These are phyloP conservation scores for Teratosphaeria epicoccoides DNA, from an alignment of 2,329 filamentous ascomycete species.

Conservation along the genomic window DNA sequence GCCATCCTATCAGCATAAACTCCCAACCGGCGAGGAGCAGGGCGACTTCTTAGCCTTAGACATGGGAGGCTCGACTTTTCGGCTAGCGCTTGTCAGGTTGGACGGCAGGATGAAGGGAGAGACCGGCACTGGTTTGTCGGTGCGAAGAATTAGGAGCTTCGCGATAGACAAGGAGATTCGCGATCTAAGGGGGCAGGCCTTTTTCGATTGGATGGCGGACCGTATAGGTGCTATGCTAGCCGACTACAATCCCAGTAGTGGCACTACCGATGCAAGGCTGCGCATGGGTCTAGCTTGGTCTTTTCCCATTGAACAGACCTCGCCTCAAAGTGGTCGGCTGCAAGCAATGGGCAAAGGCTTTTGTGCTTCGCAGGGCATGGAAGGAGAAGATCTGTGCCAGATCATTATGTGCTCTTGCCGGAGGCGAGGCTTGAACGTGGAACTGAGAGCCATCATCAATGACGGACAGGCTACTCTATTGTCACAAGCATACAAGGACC, in stretches of 20 bases:
- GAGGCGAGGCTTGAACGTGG: constrained; percentile 44
- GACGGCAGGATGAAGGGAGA: constrained; percentile 28
- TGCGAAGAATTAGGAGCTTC: constrained; percentile 44
- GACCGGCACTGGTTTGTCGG: constrained; percentile 37
- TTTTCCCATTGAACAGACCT: constrained; percentile 56
- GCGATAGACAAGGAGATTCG: constrained; percentile 48
- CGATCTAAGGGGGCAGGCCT: constrained; percentile 43
- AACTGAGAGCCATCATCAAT: constrained; percentile 53
- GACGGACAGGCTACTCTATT: constrained; percentile 52
- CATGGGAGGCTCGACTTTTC: constrained; percentile 56
- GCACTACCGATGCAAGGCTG: constrained; percentile 29
- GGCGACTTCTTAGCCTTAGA: constrained; percentile 53
- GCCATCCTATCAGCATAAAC: constrained; percentile 52
- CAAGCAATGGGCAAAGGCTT: constrained; percentile 58
- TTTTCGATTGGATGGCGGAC: constrained; percentile 58
- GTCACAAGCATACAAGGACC: constrained; percentile 51
- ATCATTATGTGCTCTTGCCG: constrained; percentile 50
- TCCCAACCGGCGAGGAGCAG: constrained; percentile 48
- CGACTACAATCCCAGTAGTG: constrained; percentile 29
- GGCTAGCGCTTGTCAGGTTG: constrained; percentile 50
- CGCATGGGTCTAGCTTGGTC: constrained; percentile 56
- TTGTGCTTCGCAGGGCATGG: constrained; percentile 46
- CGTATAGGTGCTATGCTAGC: constrained; percentile 46
- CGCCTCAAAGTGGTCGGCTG: constrained; percentile 45
- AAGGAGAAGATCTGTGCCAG: constrained; percentile 49